Evolutionary conservation across 2,329 filamentous ascomycete species (phyloP), one percentile per base, ranked within the genome.

Genomic region (Trichoderma afroharzianum): DNA sequence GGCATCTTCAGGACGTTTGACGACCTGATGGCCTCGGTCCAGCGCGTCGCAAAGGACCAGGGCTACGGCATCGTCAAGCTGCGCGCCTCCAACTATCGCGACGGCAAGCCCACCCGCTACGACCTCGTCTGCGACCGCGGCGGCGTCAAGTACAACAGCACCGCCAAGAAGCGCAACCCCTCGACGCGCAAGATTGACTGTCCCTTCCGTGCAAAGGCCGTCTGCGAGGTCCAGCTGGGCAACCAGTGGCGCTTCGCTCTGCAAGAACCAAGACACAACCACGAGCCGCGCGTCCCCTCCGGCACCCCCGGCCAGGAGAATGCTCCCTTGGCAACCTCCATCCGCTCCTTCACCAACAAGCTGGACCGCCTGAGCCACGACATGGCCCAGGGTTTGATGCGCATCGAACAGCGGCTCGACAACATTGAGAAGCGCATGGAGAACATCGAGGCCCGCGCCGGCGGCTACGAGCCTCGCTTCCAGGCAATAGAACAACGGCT

Each of bases 201-300:
- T 71, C 88, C 88, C 12, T 90, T 88, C 82, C 86, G 87, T 67
- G 88, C 88, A 70, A 90, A 90, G 81, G 88, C 88, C 28, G 88
- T 90, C 26, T 90, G 88, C 73, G 88, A 90, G 76, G 88, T 90
- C 7, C 87, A 89, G 77, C 82, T 90, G 12, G 85, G 85, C 55
- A 88, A 90, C 73, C 88, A 89, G 79, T 90, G 88, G 88, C 86
- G 88, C n/a, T 90, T 90, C 73, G 86, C 85, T 8, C 85, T 90
- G 12, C 88, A 90, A 72, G 87, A 89, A 71, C 79, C 83, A n/a
- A 83, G 87, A 15, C 88, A 90, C 77, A 90, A 90, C 78, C 88
- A 90, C 77, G 88, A 90, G 75, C 85, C 88, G 36, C 86, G 88
- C 72, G 80, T 88, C 63, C 83, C 86, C 9, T 84, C 86, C 21